Conservation (phyloP, 331 rosid genomes). For the Quercus lobata region DNA sequence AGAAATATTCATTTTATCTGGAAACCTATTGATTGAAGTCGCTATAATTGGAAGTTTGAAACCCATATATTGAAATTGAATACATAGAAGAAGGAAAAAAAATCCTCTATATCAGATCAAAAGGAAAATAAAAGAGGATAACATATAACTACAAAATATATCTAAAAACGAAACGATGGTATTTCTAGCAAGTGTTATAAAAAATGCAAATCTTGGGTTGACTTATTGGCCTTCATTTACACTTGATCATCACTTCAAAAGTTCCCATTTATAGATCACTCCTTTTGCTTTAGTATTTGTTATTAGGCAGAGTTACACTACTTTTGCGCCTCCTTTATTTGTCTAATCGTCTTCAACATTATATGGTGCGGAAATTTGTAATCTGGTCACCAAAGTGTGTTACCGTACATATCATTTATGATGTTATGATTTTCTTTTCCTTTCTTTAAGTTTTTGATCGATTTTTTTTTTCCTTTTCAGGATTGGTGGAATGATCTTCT, state of each 20-base stretch:
- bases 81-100: background rate
- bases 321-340: background rate
- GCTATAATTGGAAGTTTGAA: background rate
- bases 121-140: background rate
- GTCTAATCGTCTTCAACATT: background rate
- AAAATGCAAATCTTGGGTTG: background rate
- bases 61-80: background rate
- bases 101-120: background rate
- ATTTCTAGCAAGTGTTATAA: background rate
- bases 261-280: background rate
- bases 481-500: constrained; percentile 96
- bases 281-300: background rate
- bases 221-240: background rate
- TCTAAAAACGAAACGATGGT: background rate
- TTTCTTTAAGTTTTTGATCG: constrained; percentile 10
- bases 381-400: no score
- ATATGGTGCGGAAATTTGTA: background rate
- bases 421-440: constrained; percentile 14
- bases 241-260: background rate
- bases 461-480: constrained; percentile 36
- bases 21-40: background rate
- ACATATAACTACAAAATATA: background rate
- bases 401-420: background rate
- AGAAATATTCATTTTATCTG: background rate
- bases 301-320: background rate